These are phyloP conservation scores for Jacaranda copaia DNA, from an alignment of 257 asterid species.

Conservation along the genomic window DNA sequence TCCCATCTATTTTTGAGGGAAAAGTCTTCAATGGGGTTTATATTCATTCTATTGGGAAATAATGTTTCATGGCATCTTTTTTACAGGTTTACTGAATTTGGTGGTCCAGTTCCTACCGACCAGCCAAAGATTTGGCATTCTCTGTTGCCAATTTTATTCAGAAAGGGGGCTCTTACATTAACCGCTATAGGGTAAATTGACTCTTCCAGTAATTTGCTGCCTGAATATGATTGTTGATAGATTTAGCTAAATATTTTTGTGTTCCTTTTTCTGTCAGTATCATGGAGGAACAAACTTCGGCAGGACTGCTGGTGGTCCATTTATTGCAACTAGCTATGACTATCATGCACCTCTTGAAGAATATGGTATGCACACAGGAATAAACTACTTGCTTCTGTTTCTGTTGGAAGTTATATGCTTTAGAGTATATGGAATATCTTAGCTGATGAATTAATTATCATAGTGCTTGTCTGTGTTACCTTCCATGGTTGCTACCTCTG, in stretches of 20 bases:
- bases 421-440: slow-evolving; percentile 1
- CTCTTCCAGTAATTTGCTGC: background rate
- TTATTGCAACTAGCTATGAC: slow-evolving; percentile 82
- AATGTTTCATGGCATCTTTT: background rate
- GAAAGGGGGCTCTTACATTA: slow-evolving; percentile 86
- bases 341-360: slow-evolving; percentile 87
- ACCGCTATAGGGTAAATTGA: slow-evolving; percentile 84
- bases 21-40: slow-evolving; percentile 1
- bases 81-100: slow-evolving; percentile 91
- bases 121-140: slow-evolving; percentile 95
- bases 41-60: background rate
- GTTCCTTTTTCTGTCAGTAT: slow-evolving; percentile 43
- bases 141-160: slow-evolving; percentile 92
- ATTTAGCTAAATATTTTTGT: slow-evolving; percentile 29
- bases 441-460: background rate
- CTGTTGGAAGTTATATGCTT: background rate
- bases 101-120: slow-evolving; percentile 94
- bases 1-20: background rate
- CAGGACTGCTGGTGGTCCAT: slow-evolving; percentile 88
- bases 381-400: background rate
- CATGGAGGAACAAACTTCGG: slow-evolving; percentile 90
- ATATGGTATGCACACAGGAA: slow-evolving; percentile 54
- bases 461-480: background rate
- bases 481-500: background rate
- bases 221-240: slow-evolving; percentile 15